Conservation (phyloP, 164 flowering plant genomes). For the Chimonanthus praecox region DNA sequence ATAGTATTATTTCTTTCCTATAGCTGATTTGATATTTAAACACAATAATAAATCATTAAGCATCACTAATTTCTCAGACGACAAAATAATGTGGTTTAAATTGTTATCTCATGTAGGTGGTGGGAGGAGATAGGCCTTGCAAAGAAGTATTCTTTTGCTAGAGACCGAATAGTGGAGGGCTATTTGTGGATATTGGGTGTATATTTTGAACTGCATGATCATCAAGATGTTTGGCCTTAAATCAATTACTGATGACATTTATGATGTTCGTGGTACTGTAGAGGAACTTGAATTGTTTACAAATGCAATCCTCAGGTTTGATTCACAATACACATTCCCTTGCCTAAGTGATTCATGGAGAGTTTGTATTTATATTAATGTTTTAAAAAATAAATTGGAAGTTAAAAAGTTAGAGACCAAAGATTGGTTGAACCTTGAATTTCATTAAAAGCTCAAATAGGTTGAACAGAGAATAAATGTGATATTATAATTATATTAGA, state of each 20-base stretch:
- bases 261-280: background rate
- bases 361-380: background rate
- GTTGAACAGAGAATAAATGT: too few relatives aligned
- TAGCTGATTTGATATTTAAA: too few relatives aligned
- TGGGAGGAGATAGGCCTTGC: background rate
- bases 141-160: background rate
- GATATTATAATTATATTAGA: too few relatives aligned
- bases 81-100: background rate
- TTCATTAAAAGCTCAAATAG: too few relatives aligned
- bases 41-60: too few relatives aligned
- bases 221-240: background rate
- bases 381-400: background rate
- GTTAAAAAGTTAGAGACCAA: background rate
- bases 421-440: background rate
- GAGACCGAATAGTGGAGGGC: slow-evolving; percentile 2
- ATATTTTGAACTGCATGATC: background rate
- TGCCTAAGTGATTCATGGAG: too few relatives aligned
- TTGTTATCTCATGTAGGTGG: background rate
- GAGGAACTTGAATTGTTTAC: slow-evolving; percentile 2
- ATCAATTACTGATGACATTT: background rate
- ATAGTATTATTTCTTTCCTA: too few relatives aligned
- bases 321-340: background rate
- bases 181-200: background rate
- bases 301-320: background rate
- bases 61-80: background rate